Evolutionary conservation across 2,329 filamentous ascomycete genomes (phyloP).

Genomic region (Calonectria pseudoturangicola): DNA sequence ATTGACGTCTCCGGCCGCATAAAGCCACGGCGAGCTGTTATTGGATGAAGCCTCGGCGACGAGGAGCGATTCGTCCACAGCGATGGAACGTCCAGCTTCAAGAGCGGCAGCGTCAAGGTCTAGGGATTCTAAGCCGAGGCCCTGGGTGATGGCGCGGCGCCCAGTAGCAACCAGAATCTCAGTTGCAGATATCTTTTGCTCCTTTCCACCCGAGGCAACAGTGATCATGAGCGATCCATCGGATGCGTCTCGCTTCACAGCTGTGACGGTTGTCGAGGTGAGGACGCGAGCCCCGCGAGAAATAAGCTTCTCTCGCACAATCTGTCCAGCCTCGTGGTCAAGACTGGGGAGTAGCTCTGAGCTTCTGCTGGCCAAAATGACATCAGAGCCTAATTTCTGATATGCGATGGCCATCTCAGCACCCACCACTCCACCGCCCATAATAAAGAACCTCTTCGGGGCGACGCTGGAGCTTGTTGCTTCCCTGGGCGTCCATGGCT

Average conservation of each 20-base stretch:
- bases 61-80: conserved; percentile 5
- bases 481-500: conserved; percentile 7
- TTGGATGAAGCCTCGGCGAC: background rate
- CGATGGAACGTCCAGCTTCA: background rate
- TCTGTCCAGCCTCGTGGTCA: conserved; percentile 11
- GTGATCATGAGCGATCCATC: background rate
- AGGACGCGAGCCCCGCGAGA: background rate
- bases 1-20: conserved; percentile 14
- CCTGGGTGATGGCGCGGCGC: background rate
- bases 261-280: background rate
- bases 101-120: background rate
- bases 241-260: background rate
- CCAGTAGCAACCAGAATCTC: conserved; percentile 12
- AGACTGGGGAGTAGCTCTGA: background rate
- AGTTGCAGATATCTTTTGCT: background rate
- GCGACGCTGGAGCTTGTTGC: background rate
- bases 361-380: conserved; percentile 2
- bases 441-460: background rate
- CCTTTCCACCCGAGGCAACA: background rate
- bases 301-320: conserved; percentile 11
- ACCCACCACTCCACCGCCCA: conserved; percentile 4
- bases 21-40: background rate
- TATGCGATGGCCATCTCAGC: conserved; percentile 13
- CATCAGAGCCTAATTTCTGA: conserved; percentile 4
- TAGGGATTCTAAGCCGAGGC: background rate